Conservation (phyloP, 331 rosid genomes). For the Dryas integrifolia region DNA sequence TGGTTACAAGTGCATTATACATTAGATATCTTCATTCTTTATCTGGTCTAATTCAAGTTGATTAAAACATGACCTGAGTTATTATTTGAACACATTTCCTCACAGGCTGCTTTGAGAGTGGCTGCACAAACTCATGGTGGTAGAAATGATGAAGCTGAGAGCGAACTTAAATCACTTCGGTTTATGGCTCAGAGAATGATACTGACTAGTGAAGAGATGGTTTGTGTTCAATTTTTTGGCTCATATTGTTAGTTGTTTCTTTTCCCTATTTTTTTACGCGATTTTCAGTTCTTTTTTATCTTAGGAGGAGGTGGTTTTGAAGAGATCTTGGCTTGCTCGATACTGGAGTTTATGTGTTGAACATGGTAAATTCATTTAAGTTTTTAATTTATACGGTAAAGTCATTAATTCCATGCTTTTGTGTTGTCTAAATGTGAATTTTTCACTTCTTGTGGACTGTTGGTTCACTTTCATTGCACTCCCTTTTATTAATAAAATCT, state of each 20-base stretch:
- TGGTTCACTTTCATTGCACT: too few species aligned
- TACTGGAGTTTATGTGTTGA: constrained; percentile 79
- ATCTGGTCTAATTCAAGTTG: neutral
- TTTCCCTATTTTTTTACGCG: constrained; percentile 23
- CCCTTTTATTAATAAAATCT: too few species aligned
- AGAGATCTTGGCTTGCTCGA: constrained; percentile 98
- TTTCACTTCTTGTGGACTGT: neutral
- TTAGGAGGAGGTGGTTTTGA: constrained; percentile 87
- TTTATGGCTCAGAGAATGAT: constrained; percentile 73
- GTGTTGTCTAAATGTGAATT: neutral
- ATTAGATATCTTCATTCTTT: neutral
- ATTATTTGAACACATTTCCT: neutral
- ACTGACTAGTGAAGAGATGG: constrained; percentile 83
- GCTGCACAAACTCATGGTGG: constrained; percentile 56
- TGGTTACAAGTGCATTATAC: too few species aligned
- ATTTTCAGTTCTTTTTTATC: constrained; percentile 30
- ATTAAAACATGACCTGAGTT: neutral
- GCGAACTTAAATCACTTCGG: constrained; percentile 43
- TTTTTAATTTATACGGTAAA: neutral
- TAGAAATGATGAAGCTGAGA: constrained; percentile 47
- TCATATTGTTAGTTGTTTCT: constrained; percentile 4
- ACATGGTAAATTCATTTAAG: constrained; percentile 48
- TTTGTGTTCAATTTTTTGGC: constrained; percentile 31
- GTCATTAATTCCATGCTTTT: neutral
- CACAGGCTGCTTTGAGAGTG: constrained; percentile 73